Conservation (phyloP, 2,329 filamentous ascomycete genomes). For the Microsporum ferrugineum region DNA sequence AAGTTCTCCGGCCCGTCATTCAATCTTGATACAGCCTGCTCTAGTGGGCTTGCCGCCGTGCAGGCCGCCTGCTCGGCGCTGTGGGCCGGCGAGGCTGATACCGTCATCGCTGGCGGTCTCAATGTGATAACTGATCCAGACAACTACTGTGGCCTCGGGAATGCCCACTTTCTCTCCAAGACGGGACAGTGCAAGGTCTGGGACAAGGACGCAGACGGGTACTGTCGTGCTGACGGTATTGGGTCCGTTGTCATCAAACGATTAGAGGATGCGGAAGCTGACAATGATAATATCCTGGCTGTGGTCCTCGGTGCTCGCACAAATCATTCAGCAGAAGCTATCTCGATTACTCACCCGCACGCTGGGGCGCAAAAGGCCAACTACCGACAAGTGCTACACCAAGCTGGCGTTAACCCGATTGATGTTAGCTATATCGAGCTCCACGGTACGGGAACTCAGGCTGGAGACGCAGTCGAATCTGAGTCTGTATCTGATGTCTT, state of each 20-base stretch:
- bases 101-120: slow-evolving; percentile 19
- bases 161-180: slow-evolving; percentile 26
- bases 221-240: slow-evolving; percentile 35
- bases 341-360: slow-evolving; percentile 76
- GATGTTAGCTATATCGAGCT: slow-evolving; percentile 19
- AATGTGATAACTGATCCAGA: slow-evolving; percentile 19
- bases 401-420: slow-evolving; percentile 47
- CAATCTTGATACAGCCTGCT: slow-evolving; percentile 15
- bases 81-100: slow-evolving; percentile 11
- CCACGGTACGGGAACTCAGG: not conserved
- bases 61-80: slow-evolving; percentile 15
- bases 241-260: slow-evolving; percentile 31
- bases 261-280: slow-evolving; percentile 29
- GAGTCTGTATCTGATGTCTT: slow-evolving; percentile 56
- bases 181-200: slow-evolving; percentile 21
- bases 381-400: slow-evolving; percentile 57
- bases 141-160: slow-evolving; percentile 18
- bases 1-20: slow-evolving; percentile 12
- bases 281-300: slow-evolving; percentile 33
- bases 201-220: slow-evolving; percentile 33
- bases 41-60: slow-evolving; percentile 10
- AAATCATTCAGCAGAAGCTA: slow-evolving; percentile 71
- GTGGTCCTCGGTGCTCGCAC: slow-evolving; percentile 50
- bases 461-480: slow-evolving; percentile 8
- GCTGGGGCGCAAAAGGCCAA: slow-evolving; percentile 62